These are phyloP conservation scores for Pelargonium australe DNA, from an alignment of 441 rosid genomes.

Conservation along the genomic window DNA sequence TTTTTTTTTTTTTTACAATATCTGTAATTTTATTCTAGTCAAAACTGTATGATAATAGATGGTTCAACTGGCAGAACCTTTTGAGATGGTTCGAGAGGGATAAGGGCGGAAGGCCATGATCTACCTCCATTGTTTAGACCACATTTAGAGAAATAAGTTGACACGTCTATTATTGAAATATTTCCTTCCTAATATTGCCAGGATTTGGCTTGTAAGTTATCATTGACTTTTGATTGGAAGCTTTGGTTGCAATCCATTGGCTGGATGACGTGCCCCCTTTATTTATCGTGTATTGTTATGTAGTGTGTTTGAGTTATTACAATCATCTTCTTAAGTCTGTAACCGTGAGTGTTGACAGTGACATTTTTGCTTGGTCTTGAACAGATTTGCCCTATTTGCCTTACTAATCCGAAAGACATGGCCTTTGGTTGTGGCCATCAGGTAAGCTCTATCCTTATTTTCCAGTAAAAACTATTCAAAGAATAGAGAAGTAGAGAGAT, in stretches of 20 bases:
- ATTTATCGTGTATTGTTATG: background rate
- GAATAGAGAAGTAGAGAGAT: background rate
- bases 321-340: background rate
- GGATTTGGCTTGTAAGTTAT: no score
- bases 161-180: background rate
- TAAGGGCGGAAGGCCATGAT: background rate
- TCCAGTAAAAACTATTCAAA: background rate
- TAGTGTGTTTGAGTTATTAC: background rate
- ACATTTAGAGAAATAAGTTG: background rate
- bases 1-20: background rate
- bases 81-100: background rate
- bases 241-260: background rate
- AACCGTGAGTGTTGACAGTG: background rate
- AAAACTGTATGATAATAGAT: background rate
- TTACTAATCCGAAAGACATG: constrained; percentile 49
- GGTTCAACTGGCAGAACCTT: background rate
- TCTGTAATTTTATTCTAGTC: background rate
- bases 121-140: background rate
- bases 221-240: background rate
- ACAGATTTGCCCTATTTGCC: constrained; percentile 67
- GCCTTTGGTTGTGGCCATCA: constrained; percentile 74
- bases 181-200: no score
- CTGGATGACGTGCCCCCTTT: background rate
- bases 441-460: constrained; percentile 25
- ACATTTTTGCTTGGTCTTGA: constrained; percentile 5